phyloP scores from a whole-genome alignment of 1,139 yeast genomes.

The Yamadazyma triangularis region DNA sequence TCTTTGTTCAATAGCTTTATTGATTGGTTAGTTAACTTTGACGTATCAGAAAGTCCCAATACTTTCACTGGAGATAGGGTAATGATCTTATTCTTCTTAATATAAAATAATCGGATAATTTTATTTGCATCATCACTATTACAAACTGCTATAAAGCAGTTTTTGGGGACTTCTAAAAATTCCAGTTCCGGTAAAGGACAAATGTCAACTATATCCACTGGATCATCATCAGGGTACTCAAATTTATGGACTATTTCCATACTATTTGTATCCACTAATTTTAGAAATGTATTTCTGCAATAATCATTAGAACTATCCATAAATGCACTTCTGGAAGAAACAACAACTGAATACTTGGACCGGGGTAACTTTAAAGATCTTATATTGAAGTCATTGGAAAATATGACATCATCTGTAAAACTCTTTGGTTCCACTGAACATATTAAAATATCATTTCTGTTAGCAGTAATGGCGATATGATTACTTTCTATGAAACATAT shows the following conservation, averaged over 20 bases:
- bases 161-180: conserved; percentile 3
- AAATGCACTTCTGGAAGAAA: conserved; percentile 15
- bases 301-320: conserved; percentile 11
- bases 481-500: conserved; percentile 8
- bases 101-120: conserved; percentile 10
- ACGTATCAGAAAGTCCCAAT: conserved; percentile 10
- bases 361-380: conserved; percentile 13
- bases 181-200: conserved; percentile 5
- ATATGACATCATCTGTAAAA: conserved; percentile 9
- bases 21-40: conserved; percentile 9
- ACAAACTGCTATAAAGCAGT: conserved; percentile 12
- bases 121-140: conserved; percentile 9
- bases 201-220: conserved; percentile 19
- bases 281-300: conserved; percentile 13
- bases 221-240: conserved; percentile 8
- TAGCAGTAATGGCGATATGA: conserved; percentile 6
- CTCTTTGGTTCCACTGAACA: conserved; percentile 6
- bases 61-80: conserved; percentile 7
- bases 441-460: conserved; percentile 7
- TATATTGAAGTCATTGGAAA: conserved; percentile 12
- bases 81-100: conserved; percentile 9
- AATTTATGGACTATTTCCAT: conserved; percentile 12
- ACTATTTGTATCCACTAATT: conserved; percentile 12
- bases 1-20: conserved; percentile 8
- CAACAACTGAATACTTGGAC: conserved; percentile 11